A percentile compares a stretch with the other conserved stretches of the same genome.
phyloP scores from a whole-genome alignment of 306 rosid species.

The Cicer bijugum region DNA sequence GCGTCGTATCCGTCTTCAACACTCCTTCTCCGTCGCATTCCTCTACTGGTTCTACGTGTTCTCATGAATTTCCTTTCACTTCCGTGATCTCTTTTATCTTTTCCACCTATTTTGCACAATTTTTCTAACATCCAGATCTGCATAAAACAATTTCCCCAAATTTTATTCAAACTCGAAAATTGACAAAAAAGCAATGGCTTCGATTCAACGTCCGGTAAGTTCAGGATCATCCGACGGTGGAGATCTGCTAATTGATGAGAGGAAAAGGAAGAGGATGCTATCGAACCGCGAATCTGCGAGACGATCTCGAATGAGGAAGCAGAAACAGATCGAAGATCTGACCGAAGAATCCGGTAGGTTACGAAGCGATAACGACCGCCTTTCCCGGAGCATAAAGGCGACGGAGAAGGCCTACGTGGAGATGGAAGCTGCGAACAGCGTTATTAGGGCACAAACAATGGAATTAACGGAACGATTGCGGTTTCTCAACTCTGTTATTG shows the following conservation, averaged over 20 bases:
- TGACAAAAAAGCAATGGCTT: slow-evolving; percentile 51
- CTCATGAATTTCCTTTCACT: slow-evolving; percentile 59
- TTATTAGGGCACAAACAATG: slow-evolving; percentile 66
- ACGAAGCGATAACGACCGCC: slow-evolving; percentile 47
- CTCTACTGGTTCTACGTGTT: slow-evolving; percentile 63
- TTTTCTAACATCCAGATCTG: slow-evolving; percentile 18
- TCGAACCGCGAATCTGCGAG: slow-evolving; percentile 94
- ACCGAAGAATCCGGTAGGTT: slow-evolving; percentile 56
- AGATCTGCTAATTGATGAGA: slow-evolving; percentile 56
- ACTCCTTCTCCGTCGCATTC: slow-evolving; percentile 59
- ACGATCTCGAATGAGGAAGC: slow-evolving; percentile 89
- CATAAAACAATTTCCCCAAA: neutral
- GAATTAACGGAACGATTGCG: slow-evolving; percentile 69
- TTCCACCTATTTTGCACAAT: neutral
- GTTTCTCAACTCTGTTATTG: slow-evolving; percentile 69
- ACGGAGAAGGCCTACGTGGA: slow-evolving; percentile 59
- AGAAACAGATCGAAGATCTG: slow-evolving; percentile 80
- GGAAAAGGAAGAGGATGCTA: slow-evolving; percentile 89
- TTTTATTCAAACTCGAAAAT: neutral
- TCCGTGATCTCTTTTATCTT: slow-evolving; percentile 4
- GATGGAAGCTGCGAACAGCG: slow-evolving; percentile 62
- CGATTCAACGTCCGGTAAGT: slow-evolving; percentile 58
- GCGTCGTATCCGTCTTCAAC: slow-evolving; percentile 52
- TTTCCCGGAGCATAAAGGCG: slow-evolving; percentile 52
- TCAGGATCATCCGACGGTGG: slow-evolving; percentile 85